A percentile compares a stretch with the other conserved stretches of the same genome.
These are phyloP conservation scores for Tetrapyrgos nigripes DNA, from an alignment of 1,284 basidiomycete genomes.

Conservation along the genomic window DNA sequence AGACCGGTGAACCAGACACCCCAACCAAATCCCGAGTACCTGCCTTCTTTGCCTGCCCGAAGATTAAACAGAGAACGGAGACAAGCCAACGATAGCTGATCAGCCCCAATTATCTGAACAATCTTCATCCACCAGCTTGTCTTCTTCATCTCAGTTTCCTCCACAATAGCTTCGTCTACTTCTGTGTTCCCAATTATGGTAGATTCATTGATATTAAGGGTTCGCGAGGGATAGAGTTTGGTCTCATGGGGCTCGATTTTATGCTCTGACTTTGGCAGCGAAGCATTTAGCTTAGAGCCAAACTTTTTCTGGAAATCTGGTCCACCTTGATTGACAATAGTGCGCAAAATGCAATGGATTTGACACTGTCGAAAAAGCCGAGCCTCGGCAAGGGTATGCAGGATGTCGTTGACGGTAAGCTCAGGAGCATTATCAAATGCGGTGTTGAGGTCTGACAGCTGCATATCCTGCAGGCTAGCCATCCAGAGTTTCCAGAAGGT, in stretches of 20 bases:
- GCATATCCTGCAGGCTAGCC: conserved; percentile 27
- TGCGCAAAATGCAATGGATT: conserved; percentile 35
- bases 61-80: conserved; percentile 34
- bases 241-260: conserved; percentile 35
- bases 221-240: conserved; percentile 35
- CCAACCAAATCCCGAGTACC: conserved; percentile 31
- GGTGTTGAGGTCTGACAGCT: conserved; percentile 17
- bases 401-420: conserved; percentile 30
- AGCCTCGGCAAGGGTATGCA: conserved; percentile 26
- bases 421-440: conserved; percentile 27
- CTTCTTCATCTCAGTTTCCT: conserved; percentile 28
- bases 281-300: conserved; percentile 21
- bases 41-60: conserved; percentile 42
- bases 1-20: conserved; percentile 39
- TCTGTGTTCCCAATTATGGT: conserved; percentile 41
- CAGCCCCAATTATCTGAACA: conserved; percentile 36
- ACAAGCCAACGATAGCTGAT: conserved; percentile 45
- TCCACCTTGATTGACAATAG: conserved; percentile 38
- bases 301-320: conserved; percentile 31
- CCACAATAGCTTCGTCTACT: conserved; percentile 37
- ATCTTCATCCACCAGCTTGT: conserved; percentile 12
- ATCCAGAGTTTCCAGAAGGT: conserved; percentile 30
- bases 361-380: conserved; percentile 23
- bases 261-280: conserved; percentile 25
- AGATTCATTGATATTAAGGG: conserved; percentile 45